Conservation (phyloP, 768 basidiomycete species). For the Leccinum disarticulatum region DNA sequence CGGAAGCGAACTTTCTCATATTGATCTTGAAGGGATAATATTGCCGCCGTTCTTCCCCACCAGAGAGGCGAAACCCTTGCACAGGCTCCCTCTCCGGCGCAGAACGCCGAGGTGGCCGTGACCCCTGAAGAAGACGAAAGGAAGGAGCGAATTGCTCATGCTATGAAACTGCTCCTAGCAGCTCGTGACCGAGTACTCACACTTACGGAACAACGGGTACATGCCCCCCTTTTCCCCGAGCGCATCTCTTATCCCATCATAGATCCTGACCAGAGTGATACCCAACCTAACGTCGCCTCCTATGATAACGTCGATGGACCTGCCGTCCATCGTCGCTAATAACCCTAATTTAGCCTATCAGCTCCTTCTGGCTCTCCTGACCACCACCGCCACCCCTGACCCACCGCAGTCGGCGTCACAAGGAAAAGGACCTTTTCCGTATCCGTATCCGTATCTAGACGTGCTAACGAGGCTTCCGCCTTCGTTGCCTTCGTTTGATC, state of each 20-base stretch:
- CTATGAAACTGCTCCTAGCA: constrained; percentile 65
- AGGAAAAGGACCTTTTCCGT: constrained; percentile 30
- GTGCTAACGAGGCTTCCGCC: constrained; percentile 67
- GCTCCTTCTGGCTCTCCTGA: constrained; percentile 59
- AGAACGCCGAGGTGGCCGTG: constrained; percentile 23
- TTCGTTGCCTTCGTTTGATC: constrained; percentile 69
- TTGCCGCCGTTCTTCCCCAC: constrained; percentile 7
- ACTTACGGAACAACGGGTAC: constrained; percentile 72
- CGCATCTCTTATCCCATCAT: constrained; percentile 1
- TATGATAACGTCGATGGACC: constrained; percentile 66
- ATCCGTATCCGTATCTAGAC: constrained; percentile 54
- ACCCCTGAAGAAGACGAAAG: constrained; percentile 53
- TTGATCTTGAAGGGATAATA: constrained; percentile 16
- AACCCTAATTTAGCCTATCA: constrained; percentile 73
- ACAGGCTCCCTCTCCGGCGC: constrained; percentile 5
- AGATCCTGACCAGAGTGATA: constrained; percentile 56
- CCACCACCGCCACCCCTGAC: constrained; percentile 29
- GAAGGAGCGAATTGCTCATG: constrained; percentile 59
- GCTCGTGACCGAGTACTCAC: constrained; percentile 72
- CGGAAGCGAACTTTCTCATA: constrained; percentile 16
- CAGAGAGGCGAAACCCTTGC: constrained; percentile 7
- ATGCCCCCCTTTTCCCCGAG: background rate
- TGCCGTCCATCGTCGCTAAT: constrained; percentile 61
- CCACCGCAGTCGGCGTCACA: background rate
- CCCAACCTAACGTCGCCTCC: constrained; percentile 42